Conservation (phyloP, 768 basidiomycete genomes). For the Amanita rimosa region DNA sequence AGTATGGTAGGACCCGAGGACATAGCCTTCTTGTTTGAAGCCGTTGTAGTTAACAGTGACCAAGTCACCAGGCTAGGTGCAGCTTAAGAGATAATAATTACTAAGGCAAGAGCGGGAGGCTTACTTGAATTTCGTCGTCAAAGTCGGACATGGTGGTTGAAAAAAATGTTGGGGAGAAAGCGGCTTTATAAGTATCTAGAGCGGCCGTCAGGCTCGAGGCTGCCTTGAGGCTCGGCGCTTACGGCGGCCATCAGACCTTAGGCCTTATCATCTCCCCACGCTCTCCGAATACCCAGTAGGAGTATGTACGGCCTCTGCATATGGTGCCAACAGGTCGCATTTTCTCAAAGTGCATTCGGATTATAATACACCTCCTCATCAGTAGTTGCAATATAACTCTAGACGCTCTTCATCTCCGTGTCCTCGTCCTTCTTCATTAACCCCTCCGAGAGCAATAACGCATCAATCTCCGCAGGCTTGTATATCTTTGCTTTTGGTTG, state of each 20-base stretch:
- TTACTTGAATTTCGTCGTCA: background rate
- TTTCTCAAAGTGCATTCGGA: too few relatives aligned
- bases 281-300: too few relatives aligned
- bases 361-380: background rate
- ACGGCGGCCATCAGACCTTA: constrained; percentile 12
- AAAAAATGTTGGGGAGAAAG: background rate
- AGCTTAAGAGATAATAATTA: too few relatives aligned
- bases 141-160: constrained; percentile 5
- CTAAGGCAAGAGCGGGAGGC: too few relatives aligned
- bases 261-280: constrained; percentile 19
- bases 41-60: constrained; percentile 60
- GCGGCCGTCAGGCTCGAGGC: constrained; percentile 22
- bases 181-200: background rate
- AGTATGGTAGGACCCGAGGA: constrained; percentile 41
- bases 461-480: constrained; percentile 80
- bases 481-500: constrained; percentile 88
- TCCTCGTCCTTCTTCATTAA: constrained; percentile 85
- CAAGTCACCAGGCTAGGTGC: constrained; percentile 60
- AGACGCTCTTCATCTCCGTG: constrained; percentile 58
- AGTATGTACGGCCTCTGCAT: too few relatives aligned
- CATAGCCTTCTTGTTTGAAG: constrained; percentile 65
- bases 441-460: constrained; percentile 64
- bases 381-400: background rate
- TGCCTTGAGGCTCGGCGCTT: constrained; percentile 35
- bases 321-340: too few relatives aligned